Evolutionary conservation across 805 yeast genomes (phyloP), one percentile per base, ranked within the genome.

Genomic region (Lipomyces spencermartinsiae): DNA sequence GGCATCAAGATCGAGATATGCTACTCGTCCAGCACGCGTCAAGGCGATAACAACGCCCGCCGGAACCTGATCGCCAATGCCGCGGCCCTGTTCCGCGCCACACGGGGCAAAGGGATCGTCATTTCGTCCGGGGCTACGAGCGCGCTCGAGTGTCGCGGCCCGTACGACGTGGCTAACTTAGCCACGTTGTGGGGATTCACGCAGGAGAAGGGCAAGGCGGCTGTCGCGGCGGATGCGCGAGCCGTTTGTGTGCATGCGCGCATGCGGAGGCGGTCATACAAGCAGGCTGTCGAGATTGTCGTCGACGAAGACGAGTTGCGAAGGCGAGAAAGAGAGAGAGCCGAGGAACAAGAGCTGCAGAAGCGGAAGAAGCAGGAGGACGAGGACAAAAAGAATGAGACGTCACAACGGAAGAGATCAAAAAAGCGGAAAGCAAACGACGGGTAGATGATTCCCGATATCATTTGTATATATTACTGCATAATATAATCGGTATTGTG

Each of bases 1-100:
- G 98, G 98, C 1, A 85, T 92, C 33, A 87, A 87, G 72, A 85
- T 95, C 71, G 99, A 95, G 76, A 83, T 95, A 8, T 83, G 86
- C 58, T 94, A 94, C 78, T 77, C 85, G 7, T 81, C 86, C 39
- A 82, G 88, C 56, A 62, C 71, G 51, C 10, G 70, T 33, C 34
- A 62, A 63, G 29, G 55, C 46, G 75, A 74, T 49, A 14, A 61
- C 31, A 70, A 55, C 63, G 76, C 83, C 22, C 83, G 94, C 70
- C 83, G 88, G 54, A 86, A 86, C 63, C 87, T 90, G 69, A 87
- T 93, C 53, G 83, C 88, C 43, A 93, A 92, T 76, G 85, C 88
- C 1, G 83, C 90, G 65, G 88, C 91, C 73, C 83, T 95, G 16
- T 83, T 92, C 10, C 80, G 99, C 70, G 92, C 97, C 12, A 85